Percentiles rank a stretch among this genome's conserved stretches.
phyloP scores from a whole-genome alignment of 192 early-diverging fungal genomes.

The Powellomyces hirtus region DNA sequence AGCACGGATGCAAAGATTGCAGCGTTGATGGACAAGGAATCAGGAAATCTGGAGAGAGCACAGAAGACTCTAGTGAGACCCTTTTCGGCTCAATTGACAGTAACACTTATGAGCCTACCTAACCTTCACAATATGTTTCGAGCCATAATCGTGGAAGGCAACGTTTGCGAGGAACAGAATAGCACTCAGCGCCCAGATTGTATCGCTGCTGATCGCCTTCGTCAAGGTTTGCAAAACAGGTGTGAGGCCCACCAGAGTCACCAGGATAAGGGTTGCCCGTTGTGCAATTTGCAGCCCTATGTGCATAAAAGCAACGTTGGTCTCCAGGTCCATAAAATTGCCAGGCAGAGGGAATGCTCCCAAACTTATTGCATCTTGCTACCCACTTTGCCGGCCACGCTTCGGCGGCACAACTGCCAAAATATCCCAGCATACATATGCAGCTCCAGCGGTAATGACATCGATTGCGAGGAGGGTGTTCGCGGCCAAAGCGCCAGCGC shows the following conservation, averaged over 20 bases:
- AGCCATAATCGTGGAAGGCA: constrained; percentile 79
- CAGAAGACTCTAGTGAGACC: not conserved
- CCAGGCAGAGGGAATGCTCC: no score
- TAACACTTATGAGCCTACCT: not conserved
- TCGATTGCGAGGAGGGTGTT: constrained; percentile 58
- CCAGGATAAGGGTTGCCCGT: constrained; percentile 69
- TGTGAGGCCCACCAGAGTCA: constrained; percentile 77
- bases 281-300: constrained; percentile 40
- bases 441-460: constrained; percentile 54
- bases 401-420: not conserved
- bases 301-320: not conserved
- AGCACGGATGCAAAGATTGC: constrained; percentile 93
- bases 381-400: not conserved
- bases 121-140: not conserved
- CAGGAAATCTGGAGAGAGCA: constrained; percentile 64
- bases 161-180: constrained; percentile 82
- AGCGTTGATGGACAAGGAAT: constrained; percentile 94
- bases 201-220: constrained; percentile 82
- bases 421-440: constrained; percentile 71
- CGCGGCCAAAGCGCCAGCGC: constrained; percentile 53
- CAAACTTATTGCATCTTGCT: no score
- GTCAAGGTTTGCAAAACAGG: constrained; percentile 92
- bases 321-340: no score
- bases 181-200: constrained; percentile 89
- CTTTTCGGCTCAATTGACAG: not conserved